Evolutionary conservation across 768 basidiomycete species (phyloP).

Genomic region (Mycena latifolia): DNA sequence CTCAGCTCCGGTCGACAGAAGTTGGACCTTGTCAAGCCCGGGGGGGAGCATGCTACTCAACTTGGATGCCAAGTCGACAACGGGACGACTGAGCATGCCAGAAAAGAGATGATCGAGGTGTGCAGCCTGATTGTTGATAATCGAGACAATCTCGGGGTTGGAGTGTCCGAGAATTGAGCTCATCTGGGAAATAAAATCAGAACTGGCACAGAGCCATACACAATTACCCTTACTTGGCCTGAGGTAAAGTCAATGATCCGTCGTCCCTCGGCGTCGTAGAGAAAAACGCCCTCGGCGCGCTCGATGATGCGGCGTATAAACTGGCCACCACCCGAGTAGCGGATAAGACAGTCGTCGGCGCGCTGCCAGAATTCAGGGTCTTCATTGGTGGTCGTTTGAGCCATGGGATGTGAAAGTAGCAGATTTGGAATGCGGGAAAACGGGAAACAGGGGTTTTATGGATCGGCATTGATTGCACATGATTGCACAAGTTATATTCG

Average conservation of each 20-base stretch:
- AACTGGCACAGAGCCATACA: too few relatives aligned
- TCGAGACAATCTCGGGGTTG: conserved; percentile 35
- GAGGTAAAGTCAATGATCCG: conserved; percentile 37
- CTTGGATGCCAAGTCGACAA: conserved; percentile 33
- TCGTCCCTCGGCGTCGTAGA: conserved; percentile 37
- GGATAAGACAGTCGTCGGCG: conserved; percentile 36
- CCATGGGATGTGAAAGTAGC: conserved; percentile 15
- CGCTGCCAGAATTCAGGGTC: conserved; percentile 31
- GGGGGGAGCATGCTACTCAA: conserved; percentile 34
- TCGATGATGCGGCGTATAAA: conserved; percentile 37
- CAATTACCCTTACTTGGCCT: conserved; percentile 27
- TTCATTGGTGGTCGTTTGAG: conserved; percentile 19
- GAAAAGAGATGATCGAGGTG: conserved; percentile 38
- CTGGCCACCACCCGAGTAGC: conserved; percentile 33
- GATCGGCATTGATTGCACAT: too few relatives aligned
- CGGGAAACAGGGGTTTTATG: conserved; percentile 27
- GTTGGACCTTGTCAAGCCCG: conserved; percentile 39
- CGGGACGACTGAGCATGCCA: conserved; percentile 35
- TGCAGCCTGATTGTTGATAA: conserved; percentile 29
- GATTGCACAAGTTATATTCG: too few relatives aligned
- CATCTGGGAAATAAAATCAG: conserved; percentile 28
- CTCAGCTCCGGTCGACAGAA: conserved; percentile 34
- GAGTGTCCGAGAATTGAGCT: conserved; percentile 38
- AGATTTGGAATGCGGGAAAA: conserved; percentile 11
- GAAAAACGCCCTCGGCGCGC: conserved; percentile 35